A percentile compares a stretch with the other conserved stretches of the same genome.
Evolutionary conservation across 2,329 filamentous ascomycete genomes (phyloP).

Genomic region (Aureobasidium lini): DNA sequence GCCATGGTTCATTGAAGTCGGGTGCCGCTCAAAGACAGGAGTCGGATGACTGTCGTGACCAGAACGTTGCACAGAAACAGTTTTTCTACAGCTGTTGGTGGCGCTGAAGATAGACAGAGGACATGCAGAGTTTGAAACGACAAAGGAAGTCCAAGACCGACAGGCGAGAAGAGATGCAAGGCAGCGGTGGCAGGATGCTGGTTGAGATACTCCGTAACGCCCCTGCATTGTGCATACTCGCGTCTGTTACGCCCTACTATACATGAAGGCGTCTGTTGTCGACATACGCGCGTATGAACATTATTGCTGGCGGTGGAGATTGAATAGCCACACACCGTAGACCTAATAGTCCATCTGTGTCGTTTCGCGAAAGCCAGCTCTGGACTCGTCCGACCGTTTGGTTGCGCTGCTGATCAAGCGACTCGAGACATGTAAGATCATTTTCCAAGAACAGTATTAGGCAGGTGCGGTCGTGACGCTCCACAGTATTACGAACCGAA

Average conservation of each 20-base stretch:
- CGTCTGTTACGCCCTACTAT: not conserved
- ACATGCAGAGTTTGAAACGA: not conserved
- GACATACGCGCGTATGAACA: not conserved
- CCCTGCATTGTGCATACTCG: slow-evolving; percentile 1
- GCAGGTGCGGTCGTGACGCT: not conserved
- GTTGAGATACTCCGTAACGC: not conserved
- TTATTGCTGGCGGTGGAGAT: not conserved
- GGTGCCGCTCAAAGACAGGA: not conserved
- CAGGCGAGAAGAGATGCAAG: not conserved
- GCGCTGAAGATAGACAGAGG: not conserved
- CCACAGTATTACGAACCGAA: not conserved
- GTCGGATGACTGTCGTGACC: not conserved
- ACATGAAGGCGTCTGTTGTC: not conserved
- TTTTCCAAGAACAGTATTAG: not conserved
- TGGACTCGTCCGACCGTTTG: not conserved
- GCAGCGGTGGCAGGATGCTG: not conserved
- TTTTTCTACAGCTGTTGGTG: not conserved
- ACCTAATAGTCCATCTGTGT: not conserved
- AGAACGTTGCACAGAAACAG: not conserved
- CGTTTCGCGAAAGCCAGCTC: not conserved
- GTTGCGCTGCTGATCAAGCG: not conserved
- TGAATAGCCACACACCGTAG: not conserved
- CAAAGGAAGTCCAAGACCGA: not conserved
- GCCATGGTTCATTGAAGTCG: too few species aligned
- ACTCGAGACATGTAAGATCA: not conserved